These are phyloP conservation scores for Moesziomyces parantarcticus DNA, from an alignment of 1,284 basidiomycete species.

Conservation along the genomic window DNA sequence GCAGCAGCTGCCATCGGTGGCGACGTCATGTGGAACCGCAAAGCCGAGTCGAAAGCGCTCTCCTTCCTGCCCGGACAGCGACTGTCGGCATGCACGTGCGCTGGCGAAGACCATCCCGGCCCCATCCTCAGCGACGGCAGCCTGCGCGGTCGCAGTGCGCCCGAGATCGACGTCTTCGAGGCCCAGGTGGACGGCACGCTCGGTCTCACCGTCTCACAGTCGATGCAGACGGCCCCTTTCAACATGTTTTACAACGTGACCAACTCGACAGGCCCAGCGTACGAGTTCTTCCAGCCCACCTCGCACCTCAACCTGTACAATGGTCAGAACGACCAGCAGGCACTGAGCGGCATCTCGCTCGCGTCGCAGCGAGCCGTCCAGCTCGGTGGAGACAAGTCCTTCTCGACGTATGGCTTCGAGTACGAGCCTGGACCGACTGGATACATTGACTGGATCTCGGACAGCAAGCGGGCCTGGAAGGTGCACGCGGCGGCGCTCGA, in stretches of 20 bases:
- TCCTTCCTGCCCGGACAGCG: slow-evolving; percentile 80
- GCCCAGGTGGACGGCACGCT: slow-evolving; percentile 69
- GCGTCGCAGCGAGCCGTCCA: slow-evolving; percentile 59
- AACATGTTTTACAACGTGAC: slow-evolving; percentile 68
- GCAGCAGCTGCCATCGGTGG: slow-evolving; percentile 43
- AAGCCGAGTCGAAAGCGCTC: slow-evolving; percentile 63
- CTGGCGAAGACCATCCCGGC: slow-evolving; percentile 83
- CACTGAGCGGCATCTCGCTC: slow-evolving; percentile 53
- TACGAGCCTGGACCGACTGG: slow-evolving; percentile 72
- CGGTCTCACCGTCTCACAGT: slow-evolving; percentile 78
- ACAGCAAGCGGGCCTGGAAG: slow-evolving; percentile 62
- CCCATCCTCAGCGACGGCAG: slow-evolving; percentile 76
- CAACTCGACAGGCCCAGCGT: slow-evolving; percentile 54
- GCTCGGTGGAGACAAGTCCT: slow-evolving; percentile 39
- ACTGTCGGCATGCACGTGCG: slow-evolving; percentile 76
- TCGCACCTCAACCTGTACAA: slow-evolving; percentile 72
- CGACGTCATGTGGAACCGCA: slow-evolving; percentile 58
- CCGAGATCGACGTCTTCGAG: slow-evolving; percentile 78
- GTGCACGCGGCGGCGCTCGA: slow-evolving; percentile 78
- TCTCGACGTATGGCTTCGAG: slow-evolving; percentile 54
- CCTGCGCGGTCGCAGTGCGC: slow-evolving; percentile 76
- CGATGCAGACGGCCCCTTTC: slow-evolving; percentile 78
- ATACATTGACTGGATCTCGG: slow-evolving; percentile 75
- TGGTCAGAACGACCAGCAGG: slow-evolving; percentile 83
- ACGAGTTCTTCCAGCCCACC: slow-evolving; percentile 48